Conservation (phyloP, 305 asterid genomes). For the Fraxinus latifolia region DNA sequence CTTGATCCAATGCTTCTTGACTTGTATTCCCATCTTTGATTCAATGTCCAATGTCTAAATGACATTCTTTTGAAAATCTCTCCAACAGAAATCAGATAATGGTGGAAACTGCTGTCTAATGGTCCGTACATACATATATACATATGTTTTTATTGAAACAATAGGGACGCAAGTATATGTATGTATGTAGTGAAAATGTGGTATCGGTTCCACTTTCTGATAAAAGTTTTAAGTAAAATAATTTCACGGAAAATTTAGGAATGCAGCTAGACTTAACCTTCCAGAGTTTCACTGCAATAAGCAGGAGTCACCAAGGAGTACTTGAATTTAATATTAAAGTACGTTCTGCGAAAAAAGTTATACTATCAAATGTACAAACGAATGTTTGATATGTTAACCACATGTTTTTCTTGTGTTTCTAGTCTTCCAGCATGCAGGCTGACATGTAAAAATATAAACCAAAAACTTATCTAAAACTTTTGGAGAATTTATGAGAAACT, state of each 20-base stretch:
- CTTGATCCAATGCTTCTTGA: not conserved
- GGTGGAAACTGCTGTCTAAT: not conserved
- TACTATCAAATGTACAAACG: not conserved
- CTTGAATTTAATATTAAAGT: not conserved
- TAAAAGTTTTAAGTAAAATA: not conserved
- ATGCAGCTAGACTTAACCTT: not conserved
- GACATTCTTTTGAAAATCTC: not conserved
- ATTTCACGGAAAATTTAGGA: not conserved
- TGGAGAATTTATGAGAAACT: not conserved
- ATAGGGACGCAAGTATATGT: not conserved
- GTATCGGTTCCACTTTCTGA: not conserved
- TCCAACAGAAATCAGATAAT: not conserved
- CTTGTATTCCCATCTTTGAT: not conserved
- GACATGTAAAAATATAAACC: not conserved
- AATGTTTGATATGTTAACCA: not conserved
- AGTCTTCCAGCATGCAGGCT: not conserved
- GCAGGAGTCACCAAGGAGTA: not conserved
- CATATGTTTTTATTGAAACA: not conserved
- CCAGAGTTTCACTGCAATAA: not conserved
- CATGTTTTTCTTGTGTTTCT: not conserved
- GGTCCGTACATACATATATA: not conserved
- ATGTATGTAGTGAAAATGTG: not conserved
- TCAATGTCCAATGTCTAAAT: not conserved
- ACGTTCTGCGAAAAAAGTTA: not conserved
- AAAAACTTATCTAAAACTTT: not conserved